Conservation (phyloP, 106 monocot genomes). For the Dendrobium huoshanense region DNA sequence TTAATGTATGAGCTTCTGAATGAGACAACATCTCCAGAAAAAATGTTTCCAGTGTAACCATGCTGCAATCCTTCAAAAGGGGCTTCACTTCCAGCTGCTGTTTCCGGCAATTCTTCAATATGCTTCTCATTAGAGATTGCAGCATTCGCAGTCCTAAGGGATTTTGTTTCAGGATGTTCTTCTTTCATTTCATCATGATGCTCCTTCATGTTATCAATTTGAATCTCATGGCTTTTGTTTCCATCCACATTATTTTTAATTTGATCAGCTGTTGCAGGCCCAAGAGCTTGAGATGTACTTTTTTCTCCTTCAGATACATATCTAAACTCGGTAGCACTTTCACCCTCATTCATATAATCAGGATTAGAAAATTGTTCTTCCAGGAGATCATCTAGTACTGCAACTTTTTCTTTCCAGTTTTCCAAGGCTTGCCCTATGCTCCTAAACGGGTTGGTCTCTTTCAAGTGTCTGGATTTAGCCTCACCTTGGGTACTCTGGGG, state of each 20-base stretch:
- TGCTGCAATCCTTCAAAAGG: slow-evolving; percentile 18
- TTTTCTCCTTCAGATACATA: slow-evolving; percentile 64
- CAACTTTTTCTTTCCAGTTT: slow-evolving; percentile 84
- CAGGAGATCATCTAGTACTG: slow-evolving; percentile 49
- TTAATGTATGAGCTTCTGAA: slow-evolving; percentile 43
- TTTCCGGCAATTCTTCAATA: slow-evolving; percentile 21
- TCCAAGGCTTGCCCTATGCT: slow-evolving; percentile 75
- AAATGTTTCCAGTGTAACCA: not conserved
- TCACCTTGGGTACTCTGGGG: slow-evolving; percentile 17
- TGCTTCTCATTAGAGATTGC: slow-evolving; percentile 8
- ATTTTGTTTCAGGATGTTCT: slow-evolving; percentile 27
- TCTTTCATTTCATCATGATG: slow-evolving; percentile 21
- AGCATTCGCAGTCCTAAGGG: slow-evolving; percentile 26
- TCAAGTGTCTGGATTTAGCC: slow-evolving; percentile 18
- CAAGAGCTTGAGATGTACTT: slow-evolving; percentile 73
- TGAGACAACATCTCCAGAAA: slow-evolving; percentile 36
- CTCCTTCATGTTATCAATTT: slow-evolving; percentile 26
- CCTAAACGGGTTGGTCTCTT: slow-evolving; percentile 69
- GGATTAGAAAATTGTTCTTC: slow-evolving; percentile 27
- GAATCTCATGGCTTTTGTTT: slow-evolving; percentile 21
- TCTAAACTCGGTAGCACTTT: slow-evolving; percentile 52
- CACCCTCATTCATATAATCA: slow-evolving; percentile 33
- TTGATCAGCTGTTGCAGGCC: slow-evolving; percentile 71
- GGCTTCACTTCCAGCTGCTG: slow-evolving; percentile 15
- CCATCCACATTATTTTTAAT: slow-evolving; percentile 22